Base-by-base conservation (phyloP, 441 rosid species). In the Populus hybrid region DNA sequence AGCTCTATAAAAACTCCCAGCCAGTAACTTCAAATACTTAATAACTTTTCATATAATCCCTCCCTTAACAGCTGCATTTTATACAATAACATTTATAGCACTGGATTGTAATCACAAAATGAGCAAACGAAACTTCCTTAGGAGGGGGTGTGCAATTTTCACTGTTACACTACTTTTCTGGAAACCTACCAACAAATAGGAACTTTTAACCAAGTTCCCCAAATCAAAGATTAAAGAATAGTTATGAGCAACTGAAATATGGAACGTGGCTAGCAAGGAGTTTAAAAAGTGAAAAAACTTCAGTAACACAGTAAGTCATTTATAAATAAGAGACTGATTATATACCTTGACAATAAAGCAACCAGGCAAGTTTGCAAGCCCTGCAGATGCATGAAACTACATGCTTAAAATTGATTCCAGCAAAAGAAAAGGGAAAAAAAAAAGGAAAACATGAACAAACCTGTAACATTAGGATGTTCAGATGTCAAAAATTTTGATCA, bases 281-380 rank as follows among this genome's bases (percentile, higher is more conserved):
- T 28, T 38, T 8, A 23, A 16, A 70, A 40, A 4, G 40, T 6
- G 42, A 35, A 79, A 42, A 74, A 70, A 30, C 74, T 40, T 57
- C 61, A 42, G n/a, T 12, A 50, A 74, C 65, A 63, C 8, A 50
- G 16, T 73, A 69, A 79, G 23, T 40, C 24, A 40, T 21, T 35
- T 32, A 21, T 79, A 28, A 72, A 68, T 9, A 82, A 72, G 35
- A 71, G 69, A 74, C 35, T 46, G 40, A 65, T 50, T 76, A 65
- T 32, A 35, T 87, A 96, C 98, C 97, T 94, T 75, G 97, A 94
- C 66, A 94, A 79, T 50, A 93, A 85, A 78, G 97, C 98, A 77
- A 93, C 99, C 73, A 89, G 86, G 85, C 98, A 96, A 86, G 99
- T 96, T 90, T 96, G 99, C 85, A 96, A 82, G 78, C 99, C 99